These are phyloP conservation scores for Candida caryicola DNA, from an alignment of 805 yeast species.

Conservation along the genomic window DNA sequence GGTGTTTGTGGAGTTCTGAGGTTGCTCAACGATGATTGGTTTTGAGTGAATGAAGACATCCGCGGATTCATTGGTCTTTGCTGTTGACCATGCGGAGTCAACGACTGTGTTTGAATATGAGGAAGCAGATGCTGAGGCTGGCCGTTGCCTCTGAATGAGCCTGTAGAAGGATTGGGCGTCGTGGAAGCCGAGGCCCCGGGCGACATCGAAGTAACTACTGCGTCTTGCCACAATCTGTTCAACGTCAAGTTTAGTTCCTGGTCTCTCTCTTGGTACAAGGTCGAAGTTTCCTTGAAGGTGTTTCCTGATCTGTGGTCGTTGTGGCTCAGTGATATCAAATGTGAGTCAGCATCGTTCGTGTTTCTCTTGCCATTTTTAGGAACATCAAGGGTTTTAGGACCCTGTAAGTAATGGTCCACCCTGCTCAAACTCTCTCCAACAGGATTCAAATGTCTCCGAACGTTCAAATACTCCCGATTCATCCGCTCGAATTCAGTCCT, in stretches of 20 bases:
- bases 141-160: background rate
- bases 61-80: conserved; percentile 22
- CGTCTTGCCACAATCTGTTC: conserved; percentile 41
- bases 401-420: conserved; percentile 25
- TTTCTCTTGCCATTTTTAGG: conserved; percentile 19
- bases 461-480: conserved; percentile 68
- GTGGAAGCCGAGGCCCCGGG: background rate
- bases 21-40: conserved; percentile 4
- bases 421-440: conserved; percentile 60
- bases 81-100: no score
- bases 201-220: conserved; percentile 14
- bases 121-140: conserved; percentile 7
- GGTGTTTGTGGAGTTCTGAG: conserved; percentile 25
- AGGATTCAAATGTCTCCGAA: conserved; percentile 70
- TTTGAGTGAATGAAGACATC: conserved; percentile 17
- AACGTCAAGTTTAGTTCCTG: conserved; percentile 24
- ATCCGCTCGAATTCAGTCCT: conserved; percentile 78
- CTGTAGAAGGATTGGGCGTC: background rate
- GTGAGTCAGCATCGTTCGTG: conserved; percentile 2
- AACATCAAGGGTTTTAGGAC: conserved; percentile 21
- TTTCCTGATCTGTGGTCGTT: conserved; percentile 16
- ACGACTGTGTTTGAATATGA: conserved; percentile 1
- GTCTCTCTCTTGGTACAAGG: conserved; percentile 30
- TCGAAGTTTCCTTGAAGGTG: conserved; percentile 34
- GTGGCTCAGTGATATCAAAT: conserved; percentile 4